phyloP scores from a whole-genome alignment of 768 basidiomycete genomes.

The Clathrus columnatus region DNA sequence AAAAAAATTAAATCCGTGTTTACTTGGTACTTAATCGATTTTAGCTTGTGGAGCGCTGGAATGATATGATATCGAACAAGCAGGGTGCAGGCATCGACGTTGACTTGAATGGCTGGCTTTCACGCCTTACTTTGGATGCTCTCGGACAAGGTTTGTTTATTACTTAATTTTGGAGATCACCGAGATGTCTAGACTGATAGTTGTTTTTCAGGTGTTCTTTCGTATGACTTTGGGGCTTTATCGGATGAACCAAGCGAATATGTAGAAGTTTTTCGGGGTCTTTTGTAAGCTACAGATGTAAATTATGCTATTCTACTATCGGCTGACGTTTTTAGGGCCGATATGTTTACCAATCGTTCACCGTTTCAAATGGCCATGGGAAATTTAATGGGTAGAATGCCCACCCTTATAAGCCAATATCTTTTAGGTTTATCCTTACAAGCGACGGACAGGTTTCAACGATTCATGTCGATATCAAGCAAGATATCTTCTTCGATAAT shows the following conservation, averaged over 20 bases:
- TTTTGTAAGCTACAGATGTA: neutral
- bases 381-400: no score
- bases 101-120: neutral
- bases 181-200: neutral
- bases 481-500: no score
- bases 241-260: neutral
- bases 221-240: neutral
- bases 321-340: neutral
- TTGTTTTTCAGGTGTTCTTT: neutral
- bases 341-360: neutral
- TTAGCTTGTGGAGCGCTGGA: neutral
- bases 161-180: neutral
- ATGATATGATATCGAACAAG: neutral
- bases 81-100: neutral
- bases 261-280: neutral
- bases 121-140: constrained; percentile 1
- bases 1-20: neutral
- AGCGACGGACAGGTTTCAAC: no score
- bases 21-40: neutral
- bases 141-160: neutral
- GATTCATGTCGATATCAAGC: no score
- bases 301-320: neutral
- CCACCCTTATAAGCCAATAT: no score
- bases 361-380: neutral
- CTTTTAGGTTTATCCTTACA: no score